These are phyloP conservation scores for Gleditsia sinensis DNA, from an alignment of 306 rosid species.

Conservation along the genomic window DNA sequence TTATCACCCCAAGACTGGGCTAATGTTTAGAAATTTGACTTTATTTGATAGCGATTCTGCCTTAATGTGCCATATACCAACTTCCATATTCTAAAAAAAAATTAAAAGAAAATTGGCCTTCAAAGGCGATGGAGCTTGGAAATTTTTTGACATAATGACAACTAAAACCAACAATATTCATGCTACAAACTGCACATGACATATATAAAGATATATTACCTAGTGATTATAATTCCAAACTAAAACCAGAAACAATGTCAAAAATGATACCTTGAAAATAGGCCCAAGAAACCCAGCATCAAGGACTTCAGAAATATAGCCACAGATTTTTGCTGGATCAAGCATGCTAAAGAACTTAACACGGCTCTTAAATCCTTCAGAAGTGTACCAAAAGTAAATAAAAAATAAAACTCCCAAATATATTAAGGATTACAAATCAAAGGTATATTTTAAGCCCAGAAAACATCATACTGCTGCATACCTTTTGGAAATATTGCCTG, in stretches of 20 bases:
- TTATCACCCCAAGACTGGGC: background rate
- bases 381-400: conserved; percentile 33
- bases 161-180: background rate
- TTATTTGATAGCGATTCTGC: background rate
- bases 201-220: conserved; percentile 18
- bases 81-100: background rate
- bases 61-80: background rate
- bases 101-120: background rate
- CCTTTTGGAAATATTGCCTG: conserved; percentile 84
- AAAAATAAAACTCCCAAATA: conserved; percentile 16
- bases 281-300: conserved; percentile 92
- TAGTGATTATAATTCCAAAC: conserved; percentile 9
- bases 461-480: conserved; percentile 34
- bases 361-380: conserved; percentile 81
- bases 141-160: background rate
- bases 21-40: background rate
- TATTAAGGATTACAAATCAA: background rate
- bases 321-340: conserved; percentile 58
- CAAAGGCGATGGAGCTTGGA: background rate
- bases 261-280: conserved; percentile 69
- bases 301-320: conserved; percentile 77
- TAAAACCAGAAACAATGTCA: conserved; percentile 6
- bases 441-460: conserved; percentile 1
- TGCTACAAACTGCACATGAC: background rate
- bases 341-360: conserved; percentile 58